A percentile compares a stretch with the other conserved stretches of the same genome.
These are phyloP conservation scores for Tillandsia fasciculata DNA, from an alignment of 176 grass and related monocot genomes.

Conservation along the genomic window DNA sequence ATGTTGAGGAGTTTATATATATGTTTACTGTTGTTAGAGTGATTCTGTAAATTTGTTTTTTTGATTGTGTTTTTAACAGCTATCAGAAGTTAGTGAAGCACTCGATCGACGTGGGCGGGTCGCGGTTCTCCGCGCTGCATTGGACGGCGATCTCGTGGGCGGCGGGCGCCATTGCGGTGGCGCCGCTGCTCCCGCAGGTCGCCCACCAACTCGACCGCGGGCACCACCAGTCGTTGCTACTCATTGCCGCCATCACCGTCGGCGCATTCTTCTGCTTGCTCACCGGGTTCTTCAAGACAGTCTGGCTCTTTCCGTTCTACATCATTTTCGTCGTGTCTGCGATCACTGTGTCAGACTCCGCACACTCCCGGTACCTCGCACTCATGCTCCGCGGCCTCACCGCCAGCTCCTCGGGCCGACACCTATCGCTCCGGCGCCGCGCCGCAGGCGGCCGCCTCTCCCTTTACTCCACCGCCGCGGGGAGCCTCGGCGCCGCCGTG, in stretches of 20 bases:
- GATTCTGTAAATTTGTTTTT: neutral
- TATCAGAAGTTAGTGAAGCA: slow-evolving; percentile 60
- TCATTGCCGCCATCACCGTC: slow-evolving; percentile 52
- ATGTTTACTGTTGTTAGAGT: neutral
- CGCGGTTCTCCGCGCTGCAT: slow-evolving; percentile 46
- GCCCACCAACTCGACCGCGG: slow-evolving; percentile 72
- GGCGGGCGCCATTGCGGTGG: slow-evolving; percentile 40
- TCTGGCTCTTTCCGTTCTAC: slow-evolving; percentile 80
- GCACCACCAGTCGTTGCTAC: slow-evolving; percentile 59
- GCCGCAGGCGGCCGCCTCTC: slow-evolving; percentile 56
- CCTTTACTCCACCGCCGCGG: slow-evolving; percentile 51
- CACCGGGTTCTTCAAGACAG: slow-evolving; percentile 92
- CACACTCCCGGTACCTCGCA: slow-evolving; percentile 65
- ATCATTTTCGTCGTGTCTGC: slow-evolving; percentile 45
- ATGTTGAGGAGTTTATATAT: neutral
- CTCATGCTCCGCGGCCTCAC: slow-evolving; percentile 67
- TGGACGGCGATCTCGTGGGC: slow-evolving; percentile 92
- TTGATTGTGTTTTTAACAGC: slow-evolving; percentile 28
- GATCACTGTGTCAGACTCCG: slow-evolving; percentile 46
- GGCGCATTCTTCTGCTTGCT: slow-evolving; percentile 73
- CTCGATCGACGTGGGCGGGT: slow-evolving; percentile 46
- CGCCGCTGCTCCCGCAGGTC: slow-evolving; percentile 51
- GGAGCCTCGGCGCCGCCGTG: slow-evolving; percentile 68
- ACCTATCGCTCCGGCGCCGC: slow-evolving; percentile 46
- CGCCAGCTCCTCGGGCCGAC: slow-evolving; percentile 42